phyloP scores from a whole-genome alignment of 352 stramenopile genomes.

The Blastocystis sp. region DNA sequence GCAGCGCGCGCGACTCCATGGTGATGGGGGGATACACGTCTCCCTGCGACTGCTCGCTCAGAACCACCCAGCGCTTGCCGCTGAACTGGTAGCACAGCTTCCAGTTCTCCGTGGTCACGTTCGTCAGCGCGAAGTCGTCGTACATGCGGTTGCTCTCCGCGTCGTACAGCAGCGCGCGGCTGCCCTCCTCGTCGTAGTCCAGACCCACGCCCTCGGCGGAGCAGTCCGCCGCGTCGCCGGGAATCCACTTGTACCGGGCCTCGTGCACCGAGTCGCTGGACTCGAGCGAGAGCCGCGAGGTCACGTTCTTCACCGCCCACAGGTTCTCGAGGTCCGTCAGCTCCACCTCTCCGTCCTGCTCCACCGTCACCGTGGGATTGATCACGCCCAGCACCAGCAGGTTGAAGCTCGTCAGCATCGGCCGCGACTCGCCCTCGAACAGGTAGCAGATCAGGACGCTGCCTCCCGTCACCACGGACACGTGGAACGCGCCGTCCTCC shows the following conservation, averaged over 20 bases:
- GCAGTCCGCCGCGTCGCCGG: conserved; percentile 10
- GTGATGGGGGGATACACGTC: neutral
- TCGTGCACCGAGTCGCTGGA: neutral
- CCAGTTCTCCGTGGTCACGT: neutral
- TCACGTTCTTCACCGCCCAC: conserved; percentile 44
- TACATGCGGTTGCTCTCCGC: neutral
- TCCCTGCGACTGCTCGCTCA: conserved; percentile 27
- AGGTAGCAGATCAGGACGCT: conserved; percentile 53
- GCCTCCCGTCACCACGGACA: conserved; percentile 14
- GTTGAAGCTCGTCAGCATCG: conserved; percentile 27
- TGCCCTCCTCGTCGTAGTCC: neutral
- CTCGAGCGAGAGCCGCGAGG: neutral
- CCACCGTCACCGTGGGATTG: neutral
- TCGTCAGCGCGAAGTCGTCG: neutral
- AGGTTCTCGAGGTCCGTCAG: neutral
- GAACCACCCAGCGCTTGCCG: conserved; percentile 24
- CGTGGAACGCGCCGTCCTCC: conserved; percentile 12
- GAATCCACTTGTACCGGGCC: conserved; percentile 38
- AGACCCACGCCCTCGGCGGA: neutral
- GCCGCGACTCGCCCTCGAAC: conserved; percentile 42
- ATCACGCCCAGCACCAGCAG: conserved; percentile 24
- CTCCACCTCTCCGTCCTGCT: neutral
- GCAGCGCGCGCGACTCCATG: conserved; percentile 27
- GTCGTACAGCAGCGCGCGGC: neutral
- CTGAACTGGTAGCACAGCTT: conserved; percentile 52